These are phyloP conservation scores for Clavariopsis aquatica DNA, from an alignment of 495 filamentous ascomycete species.

Conservation along the genomic window DNA sequence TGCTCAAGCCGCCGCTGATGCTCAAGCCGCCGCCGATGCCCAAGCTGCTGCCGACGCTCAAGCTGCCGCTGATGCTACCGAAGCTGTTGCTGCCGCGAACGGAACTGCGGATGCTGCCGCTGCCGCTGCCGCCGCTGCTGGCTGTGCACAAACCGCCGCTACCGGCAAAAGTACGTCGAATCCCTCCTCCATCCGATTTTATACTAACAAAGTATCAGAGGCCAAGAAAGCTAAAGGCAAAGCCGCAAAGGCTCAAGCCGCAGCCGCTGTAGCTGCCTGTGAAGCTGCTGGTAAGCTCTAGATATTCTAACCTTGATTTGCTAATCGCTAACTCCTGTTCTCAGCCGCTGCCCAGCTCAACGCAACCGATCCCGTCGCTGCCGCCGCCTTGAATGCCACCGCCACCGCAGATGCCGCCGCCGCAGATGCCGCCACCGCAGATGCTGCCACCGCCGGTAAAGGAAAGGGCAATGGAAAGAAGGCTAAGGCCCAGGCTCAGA, in stretches of 20 bases:
- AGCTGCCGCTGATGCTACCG: background rate
- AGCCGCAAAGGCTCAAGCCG: constrained; percentile 1
- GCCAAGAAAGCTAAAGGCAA: constrained; percentile 3
- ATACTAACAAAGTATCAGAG: background rate
- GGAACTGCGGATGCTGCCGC: constrained; percentile 5
- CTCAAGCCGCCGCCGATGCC: background rate
- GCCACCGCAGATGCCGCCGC: constrained; percentile 1
- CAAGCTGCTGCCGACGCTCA: background rate
- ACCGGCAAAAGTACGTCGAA: background rate
- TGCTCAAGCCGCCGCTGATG: background rate
- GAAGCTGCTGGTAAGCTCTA: constrained; percentile 1
- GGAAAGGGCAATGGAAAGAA: constrained; percentile 10
- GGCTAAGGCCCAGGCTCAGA: background rate
- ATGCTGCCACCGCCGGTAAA: constrained; percentile 3
- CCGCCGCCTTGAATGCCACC: constrained; percentile 5
- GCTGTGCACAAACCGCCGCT: background rate
- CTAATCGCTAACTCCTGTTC: background rate
- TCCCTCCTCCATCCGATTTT: background rate
- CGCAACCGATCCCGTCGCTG: background rate
- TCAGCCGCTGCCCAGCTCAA: constrained; percentile 6
- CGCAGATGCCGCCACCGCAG: background rate
- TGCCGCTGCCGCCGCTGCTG: background rate
- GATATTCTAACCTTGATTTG: background rate
- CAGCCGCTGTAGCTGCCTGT: constrained; percentile 2
- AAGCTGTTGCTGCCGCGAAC: constrained; percentile 12